These are phyloP conservation scores for Jackrogersella minutella DNA, from an alignment of 495 filamentous ascomycete genomes.

Conservation along the genomic window DNA sequence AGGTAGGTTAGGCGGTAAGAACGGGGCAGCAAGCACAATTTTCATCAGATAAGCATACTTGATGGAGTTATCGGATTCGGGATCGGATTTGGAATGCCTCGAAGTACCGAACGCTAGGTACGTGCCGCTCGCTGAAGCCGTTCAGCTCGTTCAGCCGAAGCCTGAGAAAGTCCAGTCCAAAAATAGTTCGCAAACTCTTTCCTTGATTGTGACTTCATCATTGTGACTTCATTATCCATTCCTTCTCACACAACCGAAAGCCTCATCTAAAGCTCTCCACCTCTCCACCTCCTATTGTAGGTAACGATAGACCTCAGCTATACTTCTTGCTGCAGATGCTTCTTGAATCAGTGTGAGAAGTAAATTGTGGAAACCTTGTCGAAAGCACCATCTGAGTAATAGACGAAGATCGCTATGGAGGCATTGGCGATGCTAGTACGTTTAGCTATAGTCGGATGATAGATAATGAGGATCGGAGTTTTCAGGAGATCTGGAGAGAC, in stretches of 20 bases:
- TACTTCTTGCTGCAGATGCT: conserved; percentile 10
- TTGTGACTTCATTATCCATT: conserved; percentile 6
- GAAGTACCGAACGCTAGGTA: no score
- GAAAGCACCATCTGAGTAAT: neutral
- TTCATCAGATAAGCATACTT: conserved; percentile 6
- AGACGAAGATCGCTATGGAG: neutral
- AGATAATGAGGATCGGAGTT: neutral
- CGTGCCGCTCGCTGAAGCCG: neutral
- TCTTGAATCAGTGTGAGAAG: neutral
- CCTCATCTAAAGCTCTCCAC: neutral
- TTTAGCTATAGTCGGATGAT: neutral
- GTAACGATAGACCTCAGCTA: conserved; percentile 14
- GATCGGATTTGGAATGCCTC: conserved; percentile 1
- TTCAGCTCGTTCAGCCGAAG: conserved; percentile 11
- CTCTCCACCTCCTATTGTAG: neutral
- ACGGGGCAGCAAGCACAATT: neutral
- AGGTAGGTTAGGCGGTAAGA: neutral
- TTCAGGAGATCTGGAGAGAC: neutral
- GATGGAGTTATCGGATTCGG: neutral
- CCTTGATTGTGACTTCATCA: conserved; percentile 8
- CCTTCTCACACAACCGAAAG: neutral
- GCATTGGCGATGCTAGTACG: neutral
- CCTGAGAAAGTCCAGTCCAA: conserved; percentile 1
- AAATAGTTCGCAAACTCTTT: conserved; percentile 1
- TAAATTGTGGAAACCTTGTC: neutral